phyloP scores from a whole-genome alignment of 2,329 filamentous ascomycete species.

The Ascochyta fabae region DNA sequence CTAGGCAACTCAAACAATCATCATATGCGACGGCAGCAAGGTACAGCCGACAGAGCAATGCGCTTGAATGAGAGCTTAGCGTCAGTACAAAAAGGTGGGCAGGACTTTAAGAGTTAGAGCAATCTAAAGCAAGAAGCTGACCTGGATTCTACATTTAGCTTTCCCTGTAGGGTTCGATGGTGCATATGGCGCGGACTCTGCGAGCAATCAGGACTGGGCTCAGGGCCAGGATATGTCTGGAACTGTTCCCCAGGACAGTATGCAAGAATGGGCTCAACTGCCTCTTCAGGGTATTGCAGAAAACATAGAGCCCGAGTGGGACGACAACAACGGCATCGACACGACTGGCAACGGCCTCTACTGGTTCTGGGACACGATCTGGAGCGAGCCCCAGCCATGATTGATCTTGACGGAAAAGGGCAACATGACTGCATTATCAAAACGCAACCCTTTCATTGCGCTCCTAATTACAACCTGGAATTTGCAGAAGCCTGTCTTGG shows the following conservation, averaged over 20 bases:
- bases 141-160: neutral
- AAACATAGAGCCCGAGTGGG: neutral
- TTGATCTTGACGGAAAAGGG: no score
- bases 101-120: no score
- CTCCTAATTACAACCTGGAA: neutral
- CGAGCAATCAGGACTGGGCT: neutral
- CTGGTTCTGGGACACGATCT: conserved; percentile 25
- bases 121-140: neutral
- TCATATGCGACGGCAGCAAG: neutral
- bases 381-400: conserved; percentile 8
- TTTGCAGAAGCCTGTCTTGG: neutral
- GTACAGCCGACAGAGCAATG: conserved; percentile 5
- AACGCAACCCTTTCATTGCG: no score
- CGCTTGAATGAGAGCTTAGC: conserved; percentile 22
- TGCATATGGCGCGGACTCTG: neutral
- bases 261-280: conserved; percentile 5
- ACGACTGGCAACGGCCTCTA: conserved; percentile 19
- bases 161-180: conserved; percentile 3
- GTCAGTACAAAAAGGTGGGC: conserved; percentile 21
- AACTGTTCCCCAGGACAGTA: neutral
- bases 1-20: neutral
- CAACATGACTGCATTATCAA: neutral
- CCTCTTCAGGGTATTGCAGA: neutral
- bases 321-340: conserved; percentile 10
- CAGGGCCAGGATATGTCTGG: neutral